Conservation (phyloP, 192 early-diverging fungal species). For the Linnemannia schmuckeri region DNA sequence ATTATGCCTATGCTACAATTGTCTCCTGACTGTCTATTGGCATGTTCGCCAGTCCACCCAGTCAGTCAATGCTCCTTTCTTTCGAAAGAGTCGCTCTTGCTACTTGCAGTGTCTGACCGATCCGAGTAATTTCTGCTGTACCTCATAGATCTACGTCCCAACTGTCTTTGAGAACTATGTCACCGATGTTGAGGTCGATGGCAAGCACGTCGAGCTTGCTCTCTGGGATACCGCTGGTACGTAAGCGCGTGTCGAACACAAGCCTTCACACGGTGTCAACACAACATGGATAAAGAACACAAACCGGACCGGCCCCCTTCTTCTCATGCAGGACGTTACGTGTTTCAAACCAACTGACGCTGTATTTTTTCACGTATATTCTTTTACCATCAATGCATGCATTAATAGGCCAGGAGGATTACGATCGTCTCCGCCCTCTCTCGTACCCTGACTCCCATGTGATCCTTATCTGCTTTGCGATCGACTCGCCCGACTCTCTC, state of each 20-base stretch:
- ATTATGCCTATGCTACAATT: not conserved
- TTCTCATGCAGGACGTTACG: not conserved
- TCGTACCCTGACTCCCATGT: constrained; percentile 95
- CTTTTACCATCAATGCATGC: not conserved
- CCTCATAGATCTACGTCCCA: constrained; percentile 74
- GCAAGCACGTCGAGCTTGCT: constrained; percentile 75
- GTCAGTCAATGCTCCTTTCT: not conserved
- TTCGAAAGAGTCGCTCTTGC: not conserved
- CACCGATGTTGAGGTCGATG: constrained; percentile 77
- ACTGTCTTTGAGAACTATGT: constrained; percentile 86
- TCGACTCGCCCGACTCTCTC: constrained; percentile 85
- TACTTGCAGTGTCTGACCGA: not conserved
- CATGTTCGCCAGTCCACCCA: not conserved
- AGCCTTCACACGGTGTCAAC: not conserved
- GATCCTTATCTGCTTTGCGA: constrained; percentile 93
- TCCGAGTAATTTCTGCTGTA: not conserved
- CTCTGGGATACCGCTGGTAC: constrained; percentile 86
- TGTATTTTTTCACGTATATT: not conserved
- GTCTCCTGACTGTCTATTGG: not conserved
- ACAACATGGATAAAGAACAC: not conserved
- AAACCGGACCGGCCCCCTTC: not conserved
- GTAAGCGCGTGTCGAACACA: not conserved
- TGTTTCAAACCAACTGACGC: not conserved
- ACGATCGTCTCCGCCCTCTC: constrained; percentile 92
- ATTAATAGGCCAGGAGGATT: constrained; percentile 89